These are phyloP conservation scores for Sutorius eximius DNA, from an alignment of 1,284 basidiomycete species.

Conservation along the genomic window DNA sequence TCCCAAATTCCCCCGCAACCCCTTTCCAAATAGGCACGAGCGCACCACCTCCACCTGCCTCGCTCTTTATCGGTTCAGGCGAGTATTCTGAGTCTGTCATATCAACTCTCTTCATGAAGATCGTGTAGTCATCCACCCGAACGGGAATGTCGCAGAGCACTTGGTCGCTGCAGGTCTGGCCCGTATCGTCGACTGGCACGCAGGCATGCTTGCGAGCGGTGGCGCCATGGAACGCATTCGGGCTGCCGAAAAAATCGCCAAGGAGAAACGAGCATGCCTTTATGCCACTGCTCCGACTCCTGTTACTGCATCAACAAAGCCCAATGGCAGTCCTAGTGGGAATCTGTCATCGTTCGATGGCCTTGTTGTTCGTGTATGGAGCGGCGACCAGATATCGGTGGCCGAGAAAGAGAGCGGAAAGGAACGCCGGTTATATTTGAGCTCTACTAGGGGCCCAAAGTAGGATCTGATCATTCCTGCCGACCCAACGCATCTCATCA, in stretches of 20 bases:
- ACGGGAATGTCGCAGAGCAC: slow-evolving; percentile 92
- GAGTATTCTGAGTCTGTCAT: slow-evolving; percentile 16
- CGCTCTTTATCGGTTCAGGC: slow-evolving; percentile 89
- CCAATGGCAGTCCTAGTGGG: slow-evolving; percentile 38
- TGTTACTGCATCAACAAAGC: slow-evolving; percentile 40
- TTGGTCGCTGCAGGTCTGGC: slow-evolving; percentile 85
- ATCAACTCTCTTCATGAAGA: not conserved
- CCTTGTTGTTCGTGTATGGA: slow-evolving; percentile 87
- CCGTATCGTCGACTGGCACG: slow-evolving; percentile 96
- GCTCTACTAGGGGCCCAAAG: slow-evolving; percentile 88
- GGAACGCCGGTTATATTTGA: slow-evolving; percentile 86
- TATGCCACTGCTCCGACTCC: slow-evolving; percentile 61
- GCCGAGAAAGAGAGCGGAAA: slow-evolving; percentile 70
- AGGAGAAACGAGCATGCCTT: slow-evolving; percentile 77
- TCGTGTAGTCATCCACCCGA: slow-evolving; percentile 77
- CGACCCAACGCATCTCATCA: slow-evolving; percentile 7
- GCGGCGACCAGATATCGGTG: slow-evolving; percentile 87
- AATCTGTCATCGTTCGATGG: slow-evolving; percentile 68
- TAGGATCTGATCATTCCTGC: slow-evolving; percentile 35
- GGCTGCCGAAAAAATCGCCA: slow-evolving; percentile 81
- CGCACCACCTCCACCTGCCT: slow-evolving; percentile 67
- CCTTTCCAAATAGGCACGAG: slow-evolving; percentile 76
- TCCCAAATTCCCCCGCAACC: slow-evolving; percentile 79
- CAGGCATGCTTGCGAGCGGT: slow-evolving; percentile 82
- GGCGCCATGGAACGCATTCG: slow-evolving; percentile 87